These are phyloP conservation scores for Avena sativa DNA, from an alignment of 176 grass and related monocot genomes.

Conservation along the genomic window DNA sequence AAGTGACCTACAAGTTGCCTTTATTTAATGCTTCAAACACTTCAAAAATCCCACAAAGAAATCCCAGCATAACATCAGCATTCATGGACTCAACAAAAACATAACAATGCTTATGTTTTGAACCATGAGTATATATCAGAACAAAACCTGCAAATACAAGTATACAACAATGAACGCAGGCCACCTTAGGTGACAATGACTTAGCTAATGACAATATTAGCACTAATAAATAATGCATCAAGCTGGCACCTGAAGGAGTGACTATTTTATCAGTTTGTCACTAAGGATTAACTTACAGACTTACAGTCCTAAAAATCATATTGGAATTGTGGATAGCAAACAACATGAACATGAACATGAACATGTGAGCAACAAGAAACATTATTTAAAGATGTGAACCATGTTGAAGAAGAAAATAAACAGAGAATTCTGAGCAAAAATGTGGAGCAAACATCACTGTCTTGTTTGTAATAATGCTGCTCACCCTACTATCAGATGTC, in stretches of 20 bases:
- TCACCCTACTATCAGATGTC: no score
- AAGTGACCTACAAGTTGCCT: not conserved
- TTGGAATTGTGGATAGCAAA: not conserved
- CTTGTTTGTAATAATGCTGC: no score
- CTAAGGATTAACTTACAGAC: slow-evolving; percentile 7
- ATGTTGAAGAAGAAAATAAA: not conserved
- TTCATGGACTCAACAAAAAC: slow-evolving; percentile 28
- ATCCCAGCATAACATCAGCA: slow-evolving; percentile 4
- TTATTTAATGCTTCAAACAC: slow-evolving; percentile 14
- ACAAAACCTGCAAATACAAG: slow-evolving; percentile 17
- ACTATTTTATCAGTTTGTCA: slow-evolving; percentile 1
- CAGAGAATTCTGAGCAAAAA: not conserved
- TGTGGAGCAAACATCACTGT: not conserved
- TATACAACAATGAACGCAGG: slow-evolving; percentile 18
- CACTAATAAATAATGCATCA: not conserved
- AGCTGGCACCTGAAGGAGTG: not conserved
- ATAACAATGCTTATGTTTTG: not conserved
- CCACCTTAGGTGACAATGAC: not conserved
- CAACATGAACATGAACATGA: not conserved
- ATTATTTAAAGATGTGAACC: not conserved
- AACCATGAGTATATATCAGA: slow-evolving; percentile 27
- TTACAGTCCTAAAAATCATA: not conserved
- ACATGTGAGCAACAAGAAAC: not conserved
- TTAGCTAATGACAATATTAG: not conserved
- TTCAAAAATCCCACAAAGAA: not conserved